Conservation (phyloP, 1,139 yeast genomes). For the Scheffersomyces insectosa region DNA sequence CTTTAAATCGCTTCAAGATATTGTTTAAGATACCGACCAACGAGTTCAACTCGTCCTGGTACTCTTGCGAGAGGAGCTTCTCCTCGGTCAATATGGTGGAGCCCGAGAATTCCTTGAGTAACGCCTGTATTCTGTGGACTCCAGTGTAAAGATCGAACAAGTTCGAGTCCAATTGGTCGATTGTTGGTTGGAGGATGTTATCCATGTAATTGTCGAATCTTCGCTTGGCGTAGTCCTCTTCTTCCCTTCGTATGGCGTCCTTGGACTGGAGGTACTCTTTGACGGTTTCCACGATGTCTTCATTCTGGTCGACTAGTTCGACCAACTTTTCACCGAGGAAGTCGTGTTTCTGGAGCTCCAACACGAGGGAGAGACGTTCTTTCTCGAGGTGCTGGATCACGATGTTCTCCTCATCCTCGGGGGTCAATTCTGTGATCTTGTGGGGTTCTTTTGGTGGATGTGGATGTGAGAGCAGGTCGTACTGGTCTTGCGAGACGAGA, state of each 20-base stretch:
- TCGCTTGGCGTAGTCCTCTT: constrained; percentile 6
- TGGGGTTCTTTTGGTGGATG: background rate
- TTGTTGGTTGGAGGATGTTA: constrained; percentile 11
- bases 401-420: background rate
- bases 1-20: background rate
- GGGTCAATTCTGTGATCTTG: background rate
- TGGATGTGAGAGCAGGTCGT: constrained; percentile 2
- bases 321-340: constrained; percentile 32
- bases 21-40: constrained; percentile 23
- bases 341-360: constrained; percentile 49
- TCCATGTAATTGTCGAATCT: constrained; percentile 9
- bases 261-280: constrained; percentile 36
- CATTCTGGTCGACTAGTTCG: constrained; percentile 40
- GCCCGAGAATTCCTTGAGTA: constrained; percentile 6
- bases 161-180: constrained; percentile 8
- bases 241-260: constrained; percentile 16
- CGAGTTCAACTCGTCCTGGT: constrained; percentile 20
- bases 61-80: constrained; percentile 12
- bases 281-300: constrained; percentile 40
- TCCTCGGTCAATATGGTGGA: constrained; percentile 5
- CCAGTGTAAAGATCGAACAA: constrained; percentile 7
- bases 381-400: constrained; percentile 27
- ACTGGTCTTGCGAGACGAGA: constrained; percentile 22
- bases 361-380: constrained; percentile 36
- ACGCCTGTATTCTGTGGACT: constrained; percentile 7